phyloP scores from a whole-genome alignment of 1,139 yeast species.

The Debaryomyces fabryi region DNA sequence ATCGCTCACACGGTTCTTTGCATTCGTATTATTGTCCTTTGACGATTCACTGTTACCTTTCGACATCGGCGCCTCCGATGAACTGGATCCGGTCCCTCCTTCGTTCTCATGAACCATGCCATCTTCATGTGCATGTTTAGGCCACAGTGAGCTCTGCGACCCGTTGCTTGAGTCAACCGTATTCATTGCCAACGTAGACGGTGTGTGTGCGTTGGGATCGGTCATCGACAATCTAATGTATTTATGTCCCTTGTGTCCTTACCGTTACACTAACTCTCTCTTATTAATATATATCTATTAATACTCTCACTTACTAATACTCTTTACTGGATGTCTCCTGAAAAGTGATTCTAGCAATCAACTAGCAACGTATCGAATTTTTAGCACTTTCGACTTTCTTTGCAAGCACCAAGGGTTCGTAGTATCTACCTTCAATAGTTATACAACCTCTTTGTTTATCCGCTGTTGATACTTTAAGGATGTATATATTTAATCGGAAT shows the following conservation, averaged over 20 bases:
- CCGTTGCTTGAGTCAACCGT: neutral
- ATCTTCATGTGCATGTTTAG: neutral
- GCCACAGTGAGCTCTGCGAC: slow-evolving; percentile 4
- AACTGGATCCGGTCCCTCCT: neutral
- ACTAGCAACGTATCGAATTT: neutral
- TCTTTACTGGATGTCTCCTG: neutral
- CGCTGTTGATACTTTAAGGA: neutral
- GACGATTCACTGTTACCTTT: neutral
- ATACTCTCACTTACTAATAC: too few species aligned
- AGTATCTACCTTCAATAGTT: neutral
- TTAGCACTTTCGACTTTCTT: neutral
- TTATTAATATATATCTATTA: neutral
- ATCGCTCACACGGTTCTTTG: slow-evolving; percentile 20
- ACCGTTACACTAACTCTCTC: neutral
- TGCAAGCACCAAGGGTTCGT: neutral
- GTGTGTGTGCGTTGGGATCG: neutral
- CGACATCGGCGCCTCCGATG: slow-evolving; percentile 7
- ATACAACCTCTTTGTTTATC: neutral
- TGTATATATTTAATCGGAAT: neutral
- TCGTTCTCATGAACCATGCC: slow-evolving; percentile 3
- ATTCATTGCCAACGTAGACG: neutral
- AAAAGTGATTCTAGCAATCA: neutral
- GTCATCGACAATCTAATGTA: neutral
- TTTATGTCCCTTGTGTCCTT: neutral
- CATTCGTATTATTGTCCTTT: neutral